phyloP scores from a whole-genome alignment of 1,284 basidiomycete species.

The Cryptococcus maquisensis region DNA sequence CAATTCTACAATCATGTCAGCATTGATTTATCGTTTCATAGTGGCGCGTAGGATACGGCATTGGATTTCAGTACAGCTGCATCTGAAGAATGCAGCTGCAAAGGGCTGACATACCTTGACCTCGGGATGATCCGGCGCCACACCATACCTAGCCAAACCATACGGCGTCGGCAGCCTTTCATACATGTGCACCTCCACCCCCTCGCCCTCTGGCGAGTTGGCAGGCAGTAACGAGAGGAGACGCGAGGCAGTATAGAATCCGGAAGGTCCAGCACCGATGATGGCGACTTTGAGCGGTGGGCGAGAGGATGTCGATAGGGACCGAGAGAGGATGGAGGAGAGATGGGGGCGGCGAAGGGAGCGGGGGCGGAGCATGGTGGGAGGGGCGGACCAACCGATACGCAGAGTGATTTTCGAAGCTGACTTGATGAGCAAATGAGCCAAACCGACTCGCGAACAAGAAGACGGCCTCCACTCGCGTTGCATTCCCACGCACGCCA shows the following conservation, averaged over 20 bases:
- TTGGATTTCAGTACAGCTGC: too few relatives aligned
- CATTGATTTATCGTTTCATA: background rate
- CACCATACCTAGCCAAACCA: slow-evolving; percentile 91
- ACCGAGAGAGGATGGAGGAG: background rate
- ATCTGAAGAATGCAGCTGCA: too few relatives aligned
- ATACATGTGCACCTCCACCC: slow-evolving; percentile 75
- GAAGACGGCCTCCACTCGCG: too few relatives aligned
- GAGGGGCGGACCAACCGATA: slow-evolving; percentile 6
- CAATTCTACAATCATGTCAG: slow-evolving; percentile 66
- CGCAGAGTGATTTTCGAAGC: background rate
- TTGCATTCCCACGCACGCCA: too few relatives aligned
- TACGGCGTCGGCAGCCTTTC: slow-evolving; percentile 92
- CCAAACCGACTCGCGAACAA: background rate
- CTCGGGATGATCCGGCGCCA: slow-evolving; percentile 98
- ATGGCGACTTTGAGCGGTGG: slow-evolving; percentile 47
- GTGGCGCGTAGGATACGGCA: too few relatives aligned
- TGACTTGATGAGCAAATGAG: background rate
- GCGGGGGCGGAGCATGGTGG: slow-evolving; percentile 1
- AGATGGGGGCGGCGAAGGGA: background rate
- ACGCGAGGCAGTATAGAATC: slow-evolving; percentile 87
- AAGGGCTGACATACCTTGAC: slow-evolving; percentile 67
- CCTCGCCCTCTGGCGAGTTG: slow-evolving; percentile 45
- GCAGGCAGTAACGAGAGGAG: slow-evolving; percentile 63
- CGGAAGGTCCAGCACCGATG: slow-evolving; percentile 78
- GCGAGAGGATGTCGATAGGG: background rate